phyloP scores from a whole-genome alignment of 106 monocot species.

The Allium cepa region DNA sequence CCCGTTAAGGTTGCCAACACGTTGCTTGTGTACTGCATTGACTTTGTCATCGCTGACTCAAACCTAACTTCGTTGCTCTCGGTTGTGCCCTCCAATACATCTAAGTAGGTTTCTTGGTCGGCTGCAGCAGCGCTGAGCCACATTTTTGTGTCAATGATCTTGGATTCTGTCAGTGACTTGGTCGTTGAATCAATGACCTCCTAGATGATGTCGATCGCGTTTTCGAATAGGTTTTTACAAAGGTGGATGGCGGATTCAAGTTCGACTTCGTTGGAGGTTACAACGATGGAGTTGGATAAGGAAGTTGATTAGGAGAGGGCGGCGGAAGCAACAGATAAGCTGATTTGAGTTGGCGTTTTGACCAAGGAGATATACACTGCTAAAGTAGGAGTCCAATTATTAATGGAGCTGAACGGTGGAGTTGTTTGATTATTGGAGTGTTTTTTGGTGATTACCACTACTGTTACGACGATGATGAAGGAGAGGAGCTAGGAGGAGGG shows the following conservation, averaged over 20 bases:
- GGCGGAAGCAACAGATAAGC: constrained; percentile 29
- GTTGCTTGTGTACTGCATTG: too few relatives aligned
- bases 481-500: constrained; percentile 1
- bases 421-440: too few relatives aligned
- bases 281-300: constrained; percentile 1
- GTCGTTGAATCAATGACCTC: neutral
- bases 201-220: constrained; percentile 16
- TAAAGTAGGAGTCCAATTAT: constrained; percentile 36
- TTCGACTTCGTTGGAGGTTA: constrained; percentile 13
- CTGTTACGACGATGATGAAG: neutral
- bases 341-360: constrained; percentile 25
- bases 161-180: constrained; percentile 17
- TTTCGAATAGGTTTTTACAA: constrained; percentile 40
- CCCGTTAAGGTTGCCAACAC: too few relatives aligned
- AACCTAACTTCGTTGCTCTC: too few relatives aligned
- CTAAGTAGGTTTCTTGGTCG: too few relatives aligned
- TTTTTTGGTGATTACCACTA: neutral
- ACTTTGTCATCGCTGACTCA: too few relatives aligned
- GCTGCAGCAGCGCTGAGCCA: too few relatives aligned
- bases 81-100: too few relatives aligned
- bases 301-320: constrained; percentile 16
- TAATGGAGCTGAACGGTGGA: neutral
- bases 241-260: constrained; percentile 21
- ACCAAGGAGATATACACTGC: constrained; percentile 25
- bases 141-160: constrained; percentile 1